Base-by-base conservation (phyloP, 805 yeast genomes). In the Helenozyma rhizophorensis region DNA sequence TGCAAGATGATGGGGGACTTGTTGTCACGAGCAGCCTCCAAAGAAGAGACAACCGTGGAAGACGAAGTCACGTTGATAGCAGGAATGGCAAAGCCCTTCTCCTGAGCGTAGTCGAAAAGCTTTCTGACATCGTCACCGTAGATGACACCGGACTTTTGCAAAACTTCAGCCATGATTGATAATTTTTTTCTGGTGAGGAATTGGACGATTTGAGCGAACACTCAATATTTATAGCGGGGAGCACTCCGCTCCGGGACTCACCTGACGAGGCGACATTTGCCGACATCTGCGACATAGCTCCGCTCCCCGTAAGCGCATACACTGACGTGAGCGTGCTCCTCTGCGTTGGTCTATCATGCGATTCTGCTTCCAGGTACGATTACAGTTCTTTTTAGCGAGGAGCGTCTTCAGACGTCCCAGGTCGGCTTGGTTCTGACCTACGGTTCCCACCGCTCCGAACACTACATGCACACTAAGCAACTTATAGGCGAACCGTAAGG, bases 11-110 rank as follows among this genome's bases (percentile, higher is more conserved):
- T 88, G 72, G 98, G 98, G 43, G 96, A 83, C 53, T 64, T 64
- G 58, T 37, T 46, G 54, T 67, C 72, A 58, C 72, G 65, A 37
- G 72, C 72, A 43, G 72, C 66, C 57, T 67, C 72, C 53, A 67
- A 64, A 37, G 72, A 62, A 46, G 72, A 56, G 43, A 67, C 70
- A 39, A 81, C 97, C 45, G 97, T 90, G 40, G 97, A 90, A 23
- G 97, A 89, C 22, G 97, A 86, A 48, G 98, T 93, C 40, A 93
- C 97, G 69, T 93, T 93, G 62, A 94, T 89, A 50, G 98, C 96
- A 57, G 98, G 98, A 60, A 93, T 88, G 50, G 98, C 98, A 54
- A 88, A 93, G 47, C 86, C 85, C 66, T 90, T 74, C 55, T 78
- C 79, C 71, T 85, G 96, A 44, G 96, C 96, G 70, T 89, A 87